Base-by-base conservation (phyloP, 2,329 filamentous ascomycete genomes). In the Diaporthe australafricana region DNA sequence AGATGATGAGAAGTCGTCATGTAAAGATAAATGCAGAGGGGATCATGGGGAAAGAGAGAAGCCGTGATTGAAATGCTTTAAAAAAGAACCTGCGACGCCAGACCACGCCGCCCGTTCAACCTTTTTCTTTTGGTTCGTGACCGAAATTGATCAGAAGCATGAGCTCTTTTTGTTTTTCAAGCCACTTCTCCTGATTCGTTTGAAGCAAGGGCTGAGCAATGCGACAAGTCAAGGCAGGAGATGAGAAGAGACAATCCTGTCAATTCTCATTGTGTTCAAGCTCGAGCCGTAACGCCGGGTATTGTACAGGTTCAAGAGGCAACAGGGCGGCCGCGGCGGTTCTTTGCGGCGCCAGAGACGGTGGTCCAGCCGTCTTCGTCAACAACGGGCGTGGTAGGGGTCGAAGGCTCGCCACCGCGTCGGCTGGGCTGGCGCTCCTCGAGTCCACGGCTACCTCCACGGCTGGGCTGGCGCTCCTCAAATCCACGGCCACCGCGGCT, bases 281-380 rank as follows among this genome's bases (percentile, higher is more conserved):
- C 50, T 38, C 47, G 32, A 53, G 42, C 70, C 63, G 25, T 55
- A 62, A 70, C 70, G 62, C 60, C 70, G 60, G 65, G 56, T 73
- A 66, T 68, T 66, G 47, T 70, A 70, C 62, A 73, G 32, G 52
- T 65, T 74, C 57, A 74, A 47, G 71, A 72, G 42, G 63, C 68
- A 22, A 72, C 60, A 40, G 70, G 73, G 55, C 75, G 75, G 75
- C 77, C 80, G 47, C 84, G 75, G 79, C 87, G 77, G 60, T 79
- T 79, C 77, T 85, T 85, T 70, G 73, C 77, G 3, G 79, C 75
- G 17, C 77, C 72, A 11, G 81, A 74, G 68, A 90, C 90, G 32
- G 88, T 92, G 74, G 88, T 90, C 90, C 90, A 92, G 75, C 90
- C 90, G 78, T 92, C 90, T 47, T 89, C 89, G 57, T 89, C 87